Percentiles rank a stretch among this genome's conserved stretches.
Conservation (phyloP, 805 yeast genomes). For the Cyberlindnera mycetangii region DNA sequence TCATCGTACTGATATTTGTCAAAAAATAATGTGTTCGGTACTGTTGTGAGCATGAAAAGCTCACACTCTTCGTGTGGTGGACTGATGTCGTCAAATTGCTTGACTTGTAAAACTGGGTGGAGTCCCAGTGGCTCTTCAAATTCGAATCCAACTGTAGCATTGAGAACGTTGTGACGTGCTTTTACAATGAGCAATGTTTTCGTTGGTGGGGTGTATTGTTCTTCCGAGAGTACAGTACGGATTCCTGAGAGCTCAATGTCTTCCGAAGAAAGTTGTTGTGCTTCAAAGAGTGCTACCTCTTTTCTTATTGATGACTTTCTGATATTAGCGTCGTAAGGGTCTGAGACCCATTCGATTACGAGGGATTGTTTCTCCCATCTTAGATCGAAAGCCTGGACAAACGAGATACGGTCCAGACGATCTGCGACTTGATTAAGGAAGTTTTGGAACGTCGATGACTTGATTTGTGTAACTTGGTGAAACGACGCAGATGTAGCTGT, state of each 20-base stretch:
- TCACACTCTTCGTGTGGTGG: conserved; percentile 34
- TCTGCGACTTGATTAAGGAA: conserved; percentile 16
- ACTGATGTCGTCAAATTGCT: conserved; percentile 9
- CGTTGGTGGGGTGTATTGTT: conserved; percentile 22
- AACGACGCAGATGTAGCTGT: conserved; percentile 25
- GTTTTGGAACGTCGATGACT: conserved; percentile 19
- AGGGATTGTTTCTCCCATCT: conserved; percentile 16
- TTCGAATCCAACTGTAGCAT: conserved; percentile 12
- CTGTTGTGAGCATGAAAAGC: conserved; percentile 39
- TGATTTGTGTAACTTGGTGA: conserved; percentile 15
- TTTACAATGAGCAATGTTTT: conserved; percentile 25
- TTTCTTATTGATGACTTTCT: conserved; percentile 14
- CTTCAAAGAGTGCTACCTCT: conserved; percentile 26
- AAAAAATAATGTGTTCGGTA: conserved; percentile 47
- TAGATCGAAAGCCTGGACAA: conserved; percentile 22
- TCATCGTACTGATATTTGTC: conserved; percentile 51
- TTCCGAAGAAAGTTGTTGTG: conserved; percentile 10
- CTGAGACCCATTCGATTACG: conserved; percentile 20
- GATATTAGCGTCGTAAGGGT: conserved; percentile 21
- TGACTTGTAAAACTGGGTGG: conserved; percentile 33
- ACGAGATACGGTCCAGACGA: conserved; percentile 21
- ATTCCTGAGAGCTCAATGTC: conserved; percentile 27
- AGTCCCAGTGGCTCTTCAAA: conserved; percentile 33
- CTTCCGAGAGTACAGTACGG: conserved; percentile 15
- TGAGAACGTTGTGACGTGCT: conserved; percentile 20